These are phyloP conservation scores for Colletotrichum godetiae DNA, from an alignment of 2,329 filamentous ascomycete species.

Conservation along the genomic window DNA sequence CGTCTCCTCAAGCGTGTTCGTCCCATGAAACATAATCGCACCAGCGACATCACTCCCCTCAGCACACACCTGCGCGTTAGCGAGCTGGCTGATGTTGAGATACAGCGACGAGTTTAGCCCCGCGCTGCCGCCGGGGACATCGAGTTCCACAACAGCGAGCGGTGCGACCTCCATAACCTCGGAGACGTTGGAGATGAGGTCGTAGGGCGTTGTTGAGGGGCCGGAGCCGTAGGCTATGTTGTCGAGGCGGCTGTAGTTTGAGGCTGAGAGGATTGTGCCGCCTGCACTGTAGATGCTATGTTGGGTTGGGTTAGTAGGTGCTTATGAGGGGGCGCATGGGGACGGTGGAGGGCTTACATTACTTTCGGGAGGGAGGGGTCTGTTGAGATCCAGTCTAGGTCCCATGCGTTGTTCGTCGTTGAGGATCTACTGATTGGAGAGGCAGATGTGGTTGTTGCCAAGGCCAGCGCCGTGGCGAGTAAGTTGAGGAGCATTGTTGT, in stretches of 20 bases:
- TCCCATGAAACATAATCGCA: slow-evolving; percentile 55
- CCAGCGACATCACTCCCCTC: slow-evolving; percentile 43
- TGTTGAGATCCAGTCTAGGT: slow-evolving; percentile 40
- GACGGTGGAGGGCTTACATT: slow-evolving; percentile 35
- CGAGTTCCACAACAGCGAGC: slow-evolving; percentile 43
- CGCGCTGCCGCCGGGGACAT: slow-evolving; percentile 42
- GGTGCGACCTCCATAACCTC: slow-evolving; percentile 47
- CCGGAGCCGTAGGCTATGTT: slow-evolving; percentile 46
- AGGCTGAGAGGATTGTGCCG: slow-evolving; percentile 48
- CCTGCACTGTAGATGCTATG: slow-evolving; percentile 40
- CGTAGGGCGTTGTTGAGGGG: slow-evolving; percentile 38
- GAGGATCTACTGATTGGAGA: background rate
- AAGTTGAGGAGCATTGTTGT: background rate
- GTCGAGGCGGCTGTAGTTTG: slow-evolving; percentile 47
- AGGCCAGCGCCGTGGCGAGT: background rate
- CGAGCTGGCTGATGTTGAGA: slow-evolving; percentile 46
- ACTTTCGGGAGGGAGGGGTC: slow-evolving; percentile 43
- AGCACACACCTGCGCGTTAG: slow-evolving; percentile 45
- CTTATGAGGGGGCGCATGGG: background rate
- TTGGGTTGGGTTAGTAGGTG: background rate
- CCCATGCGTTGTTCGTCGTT: slow-evolving; percentile 2
- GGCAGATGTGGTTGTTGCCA: background rate
- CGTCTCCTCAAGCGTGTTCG: slow-evolving; percentile 68
- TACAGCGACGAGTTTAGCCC: slow-evolving; percentile 46
- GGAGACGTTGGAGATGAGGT: slow-evolving; percentile 44